Evolutionary conservation across 805 yeast species (phyloP), one percentile per base, ranked within the genome.

Genomic region (Candida easanensis): DNA sequence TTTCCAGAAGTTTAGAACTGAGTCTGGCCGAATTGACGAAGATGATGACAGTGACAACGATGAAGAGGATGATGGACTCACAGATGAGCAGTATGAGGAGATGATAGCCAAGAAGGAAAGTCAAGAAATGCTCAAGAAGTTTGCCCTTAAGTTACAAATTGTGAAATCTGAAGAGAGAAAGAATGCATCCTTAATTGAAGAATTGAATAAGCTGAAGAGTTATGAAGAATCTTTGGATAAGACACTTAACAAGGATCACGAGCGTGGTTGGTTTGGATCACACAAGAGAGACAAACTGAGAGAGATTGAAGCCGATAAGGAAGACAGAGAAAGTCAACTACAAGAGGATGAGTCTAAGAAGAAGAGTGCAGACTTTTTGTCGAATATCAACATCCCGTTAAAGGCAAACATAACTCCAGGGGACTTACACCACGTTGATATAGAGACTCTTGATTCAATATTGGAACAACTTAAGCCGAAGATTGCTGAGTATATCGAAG

Each of bases 401-500:
- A 54, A 48, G 30, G 19, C 48, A 17, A 49, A 37, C 30, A 22
- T 49, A 21, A 47, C 53, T 30, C 56, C 46, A 33, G 54, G 53
- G 20, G 32, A 33, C 17, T 25, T 40, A 21, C 35, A 11, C 5
- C 30, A 33, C 2, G 13, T 48, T 20, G 51, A 39, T 32, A 53
- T 51, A 14, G 52, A 38, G 2, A 33, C 48, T 23, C 39, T 63
- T 4, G 45, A 42, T 2, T 8, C 26, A 2, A 27, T 57, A 3
- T 45, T 66, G 20, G 54, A 45, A 0, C 23, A 52, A 8, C 49
- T 77, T 19, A 62, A 63, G 25, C 51, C 53, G 0, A 70, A 69
- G 45, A 61, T 78, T 17, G 66, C 63, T n/a, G 58, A 57, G 3
- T 63, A 75, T 36, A 59, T 80, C 25, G 79, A 71, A 42, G 80